Evolutionary conservation across 2,329 filamentous ascomycete species (phyloP).

Genomic region (Alternaria longipes): DNA sequence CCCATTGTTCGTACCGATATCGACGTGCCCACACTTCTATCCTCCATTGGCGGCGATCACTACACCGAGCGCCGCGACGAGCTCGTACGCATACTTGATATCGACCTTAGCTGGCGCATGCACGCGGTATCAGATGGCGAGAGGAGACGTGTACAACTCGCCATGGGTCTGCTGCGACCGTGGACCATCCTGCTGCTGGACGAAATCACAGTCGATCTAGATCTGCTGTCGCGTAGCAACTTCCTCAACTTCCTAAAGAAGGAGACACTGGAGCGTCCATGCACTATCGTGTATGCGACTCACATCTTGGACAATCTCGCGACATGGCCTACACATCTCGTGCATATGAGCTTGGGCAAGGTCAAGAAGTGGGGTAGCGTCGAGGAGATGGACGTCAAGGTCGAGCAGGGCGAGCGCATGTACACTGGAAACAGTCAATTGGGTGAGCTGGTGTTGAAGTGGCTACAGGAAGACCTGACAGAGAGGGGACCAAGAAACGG

Average conservation of each 20-base stretch:
- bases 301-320: constrained; percentile 96
- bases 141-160: constrained; percentile 87
- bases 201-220: constrained; percentile 96
- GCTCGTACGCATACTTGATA: constrained; percentile 86
- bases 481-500: constrained; percentile 79
- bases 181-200: constrained; percentile 93
- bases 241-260: constrained; percentile 86
- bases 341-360: constrained; percentile 90
- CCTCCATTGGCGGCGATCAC: constrained; percentile 84
- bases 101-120: constrained; percentile 93
- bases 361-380: constrained; percentile 87
- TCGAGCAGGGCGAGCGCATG: constrained; percentile 47
- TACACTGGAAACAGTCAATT: constrained; percentile 79
- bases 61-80: constrained; percentile 86
- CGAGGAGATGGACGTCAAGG: constrained; percentile 65
- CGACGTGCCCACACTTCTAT: constrained; percentile 83
- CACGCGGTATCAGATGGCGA: constrained; percentile 95
- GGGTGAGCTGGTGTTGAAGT: constrained; percentile 85
- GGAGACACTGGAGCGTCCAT: constrained; percentile 83
- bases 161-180: constrained; percentile 91
- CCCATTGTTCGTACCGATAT: constrained; percentile 96
- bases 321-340: constrained; percentile 92
- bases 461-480: constrained; percentile 82
- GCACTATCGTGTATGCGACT: constrained; percentile 96
- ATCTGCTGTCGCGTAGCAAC: constrained; percentile 82